These are phyloP conservation scores for Yamadazyma blattariae DNA, from an alignment of 1,139 yeast species.

Conservation along the genomic window DNA sequence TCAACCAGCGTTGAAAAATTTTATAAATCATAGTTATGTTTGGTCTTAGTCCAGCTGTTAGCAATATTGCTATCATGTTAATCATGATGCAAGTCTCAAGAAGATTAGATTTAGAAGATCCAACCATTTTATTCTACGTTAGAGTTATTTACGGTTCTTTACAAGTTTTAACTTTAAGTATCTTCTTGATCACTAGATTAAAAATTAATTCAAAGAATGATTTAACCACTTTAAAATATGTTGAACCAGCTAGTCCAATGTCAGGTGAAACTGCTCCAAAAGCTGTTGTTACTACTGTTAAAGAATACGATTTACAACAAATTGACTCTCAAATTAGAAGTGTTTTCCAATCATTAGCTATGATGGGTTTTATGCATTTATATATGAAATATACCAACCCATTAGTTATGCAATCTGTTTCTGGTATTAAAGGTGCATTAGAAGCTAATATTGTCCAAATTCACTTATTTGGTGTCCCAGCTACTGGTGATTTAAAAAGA, in stretches of 20 bases:
- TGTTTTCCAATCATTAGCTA: constrained; percentile 84
- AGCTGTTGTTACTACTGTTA: constrained; percentile 85
- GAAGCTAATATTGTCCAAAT: constrained; percentile 92
- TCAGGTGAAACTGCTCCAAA: constrained; percentile 70
- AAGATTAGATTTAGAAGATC: constrained; percentile 86
- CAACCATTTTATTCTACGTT: constrained; percentile 68
- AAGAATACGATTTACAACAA: constrained; percentile 91
- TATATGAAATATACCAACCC: constrained; percentile 99
- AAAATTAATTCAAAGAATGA: constrained; percentile 77
- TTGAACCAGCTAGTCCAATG: constrained; percentile 81
- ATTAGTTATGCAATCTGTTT: constrained; percentile 87
- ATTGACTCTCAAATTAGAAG: constrained; percentile 76
- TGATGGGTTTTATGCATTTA: constrained; percentile 98
- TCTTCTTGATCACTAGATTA: constrained; percentile 64
- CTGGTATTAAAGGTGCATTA: constrained; percentile 85
- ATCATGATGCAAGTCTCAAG: constrained; percentile 97
- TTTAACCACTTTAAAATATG: constrained; percentile 86
- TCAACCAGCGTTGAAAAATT: constrained; percentile 5
- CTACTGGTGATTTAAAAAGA: constrained; percentile 91
- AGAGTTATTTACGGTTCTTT: constrained; percentile 71
- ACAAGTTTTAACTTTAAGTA: constrained; percentile 60
- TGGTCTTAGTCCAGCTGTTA: constrained; percentile 78
- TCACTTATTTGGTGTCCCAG: constrained; percentile 80
- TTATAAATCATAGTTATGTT: constrained; percentile 9
- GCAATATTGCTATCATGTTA: constrained; percentile 88